A percentile compares a stretch with the other conserved stretches of the same genome.
These are phyloP conservation scores for Eucalyptus regnans DNA, from an alignment of 345 rosid species.

Conservation along the genomic window DNA sequence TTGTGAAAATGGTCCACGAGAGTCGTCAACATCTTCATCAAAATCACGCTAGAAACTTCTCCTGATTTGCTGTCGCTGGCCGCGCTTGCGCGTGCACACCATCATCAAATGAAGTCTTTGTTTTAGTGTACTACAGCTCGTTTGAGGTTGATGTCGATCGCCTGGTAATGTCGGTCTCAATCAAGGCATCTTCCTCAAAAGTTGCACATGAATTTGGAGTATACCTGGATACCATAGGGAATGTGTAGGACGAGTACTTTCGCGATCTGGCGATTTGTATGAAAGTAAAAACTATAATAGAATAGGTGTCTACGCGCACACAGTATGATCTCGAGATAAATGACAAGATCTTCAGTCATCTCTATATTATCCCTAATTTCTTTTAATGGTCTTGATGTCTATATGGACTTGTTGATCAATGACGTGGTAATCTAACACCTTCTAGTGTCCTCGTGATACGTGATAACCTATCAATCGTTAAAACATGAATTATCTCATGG, in stretches of 20 bases:
- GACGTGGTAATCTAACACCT: neutral
- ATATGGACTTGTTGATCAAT: neutral
- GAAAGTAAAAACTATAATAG: neutral
- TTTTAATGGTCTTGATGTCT: neutral
- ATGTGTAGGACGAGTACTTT: neutral
- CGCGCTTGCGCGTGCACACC: neutral
- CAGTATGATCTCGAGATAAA: rapidly evolving
- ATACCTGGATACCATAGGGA: rapidly evolving
- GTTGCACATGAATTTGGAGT: neutral
- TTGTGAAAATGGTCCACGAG: neutral
- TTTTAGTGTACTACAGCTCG: neutral
- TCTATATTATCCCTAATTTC: neutral
- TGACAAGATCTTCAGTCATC: rapidly evolving
- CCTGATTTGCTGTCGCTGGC: neutral
- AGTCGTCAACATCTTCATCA: neutral
- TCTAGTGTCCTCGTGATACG: neutral
- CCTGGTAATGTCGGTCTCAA: neutral
- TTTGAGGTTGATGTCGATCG: neutral
- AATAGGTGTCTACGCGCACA: rapidly evolving
- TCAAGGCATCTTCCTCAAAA: neutral
- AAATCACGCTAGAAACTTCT: neutral
- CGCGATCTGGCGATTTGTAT: neutral
- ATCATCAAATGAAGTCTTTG: too few species aligned
- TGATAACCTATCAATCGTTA: neutral
- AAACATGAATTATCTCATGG: neutral